phyloP scores from a whole-genome alignment of 345 rosid genomes.

The Sonneratia caseolaris region DNA sequence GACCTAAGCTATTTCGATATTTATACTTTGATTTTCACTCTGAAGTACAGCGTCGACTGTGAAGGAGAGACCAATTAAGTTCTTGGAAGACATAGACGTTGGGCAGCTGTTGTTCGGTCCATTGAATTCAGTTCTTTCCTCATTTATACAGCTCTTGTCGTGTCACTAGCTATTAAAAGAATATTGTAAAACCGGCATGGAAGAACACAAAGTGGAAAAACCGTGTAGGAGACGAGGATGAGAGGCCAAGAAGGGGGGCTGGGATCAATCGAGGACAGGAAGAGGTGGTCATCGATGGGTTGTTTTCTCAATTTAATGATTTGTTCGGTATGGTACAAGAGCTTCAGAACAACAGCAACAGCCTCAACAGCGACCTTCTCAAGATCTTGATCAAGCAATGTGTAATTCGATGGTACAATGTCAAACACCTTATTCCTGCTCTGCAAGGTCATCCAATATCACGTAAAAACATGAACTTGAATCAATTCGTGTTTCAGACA shows the following conservation, averaged over 20 bases:
- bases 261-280: background rate
- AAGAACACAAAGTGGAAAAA: background rate
- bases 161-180: no score
- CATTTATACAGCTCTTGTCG: no score
- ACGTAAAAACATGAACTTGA: background rate
- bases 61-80: no score
- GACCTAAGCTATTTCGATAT: no score
- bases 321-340: background rate
- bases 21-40: no score
- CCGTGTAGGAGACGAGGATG: background rate
- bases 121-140: no score
- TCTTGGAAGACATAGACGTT: no score
- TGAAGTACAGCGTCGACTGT: no score
- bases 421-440: background rate
- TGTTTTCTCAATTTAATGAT: background rate
- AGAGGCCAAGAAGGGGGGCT: background rate
- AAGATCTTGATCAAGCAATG: background rate
- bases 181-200: no score
- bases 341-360: background rate
- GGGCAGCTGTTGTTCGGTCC: no score
- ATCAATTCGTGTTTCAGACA: background rate
- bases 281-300: background rate
- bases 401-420: background rate
- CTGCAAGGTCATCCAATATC: background rate
- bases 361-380: background rate